Percentiles rank a stretch among this genome's conserved stretches.
Conservation (phyloP, 257 asterid genomes). For the Paraleonurus japonicus region DNA sequence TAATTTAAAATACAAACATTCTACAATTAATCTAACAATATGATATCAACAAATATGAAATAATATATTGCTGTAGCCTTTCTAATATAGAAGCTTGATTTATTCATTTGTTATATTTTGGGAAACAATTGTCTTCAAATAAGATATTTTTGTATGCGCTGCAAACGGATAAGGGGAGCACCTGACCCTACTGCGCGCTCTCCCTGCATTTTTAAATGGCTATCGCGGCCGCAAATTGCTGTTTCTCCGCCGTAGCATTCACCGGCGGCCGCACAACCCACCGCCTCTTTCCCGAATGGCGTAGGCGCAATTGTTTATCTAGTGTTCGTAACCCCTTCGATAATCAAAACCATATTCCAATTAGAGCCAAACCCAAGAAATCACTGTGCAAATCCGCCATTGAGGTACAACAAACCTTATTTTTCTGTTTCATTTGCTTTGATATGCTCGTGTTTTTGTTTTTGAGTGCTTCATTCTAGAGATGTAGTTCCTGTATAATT, state of each 20-base stretch:
- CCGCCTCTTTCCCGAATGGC: constrained; percentile 28
- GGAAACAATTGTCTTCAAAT: background rate
- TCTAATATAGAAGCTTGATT: too few species aligned
- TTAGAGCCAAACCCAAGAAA: constrained; percentile 27
- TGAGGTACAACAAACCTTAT: constrained; percentile 23
- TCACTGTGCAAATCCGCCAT: constrained; percentile 22
- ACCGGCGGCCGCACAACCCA: constrained; percentile 27
- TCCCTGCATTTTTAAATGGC: constrained; percentile 36
- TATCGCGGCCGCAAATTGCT: constrained; percentile 43
- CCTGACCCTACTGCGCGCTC: constrained; percentile 20
- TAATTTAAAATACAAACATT: too few species aligned
- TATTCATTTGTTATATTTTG: too few species aligned
- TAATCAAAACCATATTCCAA: constrained; percentile 18
- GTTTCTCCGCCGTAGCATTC: constrained; percentile 39
- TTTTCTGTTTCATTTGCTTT: background rate
- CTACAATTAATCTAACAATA: too few species aligned
- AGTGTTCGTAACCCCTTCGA: constrained; percentile 29
- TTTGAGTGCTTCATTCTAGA: background rate
- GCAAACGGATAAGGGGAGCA: constrained; percentile 36
- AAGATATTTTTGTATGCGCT: constrained; percentile 9
- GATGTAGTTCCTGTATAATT: too few species aligned
- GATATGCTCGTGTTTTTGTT: background rate
- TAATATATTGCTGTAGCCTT: too few species aligned
- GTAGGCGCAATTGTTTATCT: constrained; percentile 15
- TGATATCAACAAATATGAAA: too few species aligned